Base-by-base conservation (phyloP, 208 protist species). In the Leishmania braziliensis region DNA sequence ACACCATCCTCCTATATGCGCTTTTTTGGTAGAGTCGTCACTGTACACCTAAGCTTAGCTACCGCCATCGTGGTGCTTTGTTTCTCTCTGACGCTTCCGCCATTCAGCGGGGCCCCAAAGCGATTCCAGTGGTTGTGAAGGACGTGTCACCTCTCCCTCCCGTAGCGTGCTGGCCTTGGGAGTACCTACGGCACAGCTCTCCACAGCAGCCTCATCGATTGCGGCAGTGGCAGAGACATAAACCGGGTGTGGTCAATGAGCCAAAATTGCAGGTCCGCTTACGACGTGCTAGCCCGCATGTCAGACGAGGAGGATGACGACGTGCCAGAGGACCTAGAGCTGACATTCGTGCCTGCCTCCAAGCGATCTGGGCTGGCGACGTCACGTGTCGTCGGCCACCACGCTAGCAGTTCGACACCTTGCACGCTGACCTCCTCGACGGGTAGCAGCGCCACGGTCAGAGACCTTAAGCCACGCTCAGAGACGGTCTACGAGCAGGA, bases 401-500 rank as follows among this genome's bases (percentile, higher is more conserved):
- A 16, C 68, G 39, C 68, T 5, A 29, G 43, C 8, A 33, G 20
- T 33, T 20, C 68, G 4, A 16, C 46, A 3, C 46, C 20, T 51
- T 33, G 43, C 26, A 50, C 6, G 50, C 20, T 68, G 18, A 68
- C 23, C 29, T 77, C 74, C 33, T 46, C 74, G 33, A 48, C 50
- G 16, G 33, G 23, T 12, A 77, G 36, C 33, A 33, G 18, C 83
- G 16, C 68, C 14, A 58, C 26, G 10, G 36, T 50, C 8, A 74
- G 33, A 18, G 62, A 33, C 3, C 70, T 62, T 54, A 70, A 58
- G 53, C 29, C 43, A 18, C 78, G 77, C 39, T 69, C 56, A 4
- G 88, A 88, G 62, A 95, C 91, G 18, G 89, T 89, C 1, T 93
- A 95, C 51, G 91, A 95, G 77, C 60, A 84, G 77, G 91, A 95